A percentile compares a stretch with the other conserved stretches of the same genome.
phyloP scores from a whole-genome alignment of 2,329 filamentous ascomycete genomes.

The Claviceps capensis region DNA sequence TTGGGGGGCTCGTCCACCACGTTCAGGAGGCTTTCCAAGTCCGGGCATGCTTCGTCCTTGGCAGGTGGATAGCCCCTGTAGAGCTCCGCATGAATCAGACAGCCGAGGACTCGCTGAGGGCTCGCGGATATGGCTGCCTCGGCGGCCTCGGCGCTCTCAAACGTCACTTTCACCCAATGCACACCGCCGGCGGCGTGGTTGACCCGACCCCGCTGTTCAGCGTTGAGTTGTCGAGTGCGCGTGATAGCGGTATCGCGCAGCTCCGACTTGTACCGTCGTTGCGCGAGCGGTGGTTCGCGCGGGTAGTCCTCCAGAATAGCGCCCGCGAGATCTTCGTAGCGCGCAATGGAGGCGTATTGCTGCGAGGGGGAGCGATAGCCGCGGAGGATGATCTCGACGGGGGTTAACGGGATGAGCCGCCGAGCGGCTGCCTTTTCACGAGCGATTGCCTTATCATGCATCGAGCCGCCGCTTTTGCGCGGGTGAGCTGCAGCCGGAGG shows the following conservation, averaged over 20 bases:
- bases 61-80: slow-evolving; percentile 52
- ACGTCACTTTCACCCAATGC: slow-evolving; percentile 86
- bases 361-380: slow-evolving; percentile 55
- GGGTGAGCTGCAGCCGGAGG: slow-evolving; percentile 12
- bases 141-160: slow-evolving; percentile 59
- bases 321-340: slow-evolving; percentile 78
- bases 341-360: slow-evolving; percentile 77
- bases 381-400: slow-evolving; percentile 69
- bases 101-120: slow-evolving; percentile 57
- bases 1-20: slow-evolving; percentile 19
- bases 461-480: slow-evolving; percentile 23
- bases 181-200: slow-evolving; percentile 70
- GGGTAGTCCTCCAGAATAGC: slow-evolving; percentile 88
- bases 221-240: slow-evolving; percentile 48
- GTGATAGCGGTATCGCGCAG: slow-evolving; percentile 60
- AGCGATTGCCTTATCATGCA: slow-evolving; percentile 25
- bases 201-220: slow-evolving; percentile 63
- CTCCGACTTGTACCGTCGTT: slow-evolving; percentile 58
- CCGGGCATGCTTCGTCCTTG: slow-evolving; percentile 49
- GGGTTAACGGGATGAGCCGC: slow-evolving; percentile 25
- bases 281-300: slow-evolving; percentile 61
- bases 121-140: slow-evolving; percentile 56
- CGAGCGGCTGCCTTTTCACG: slow-evolving; percentile 10
- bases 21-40: slow-evolving; percentile 27
- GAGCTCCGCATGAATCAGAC: slow-evolving; percentile 56